These are phyloP conservation scores for Fusarium subglutinans DNA, from an alignment of 2,329 filamentous ascomycete genomes.

Conservation along the genomic window DNA sequence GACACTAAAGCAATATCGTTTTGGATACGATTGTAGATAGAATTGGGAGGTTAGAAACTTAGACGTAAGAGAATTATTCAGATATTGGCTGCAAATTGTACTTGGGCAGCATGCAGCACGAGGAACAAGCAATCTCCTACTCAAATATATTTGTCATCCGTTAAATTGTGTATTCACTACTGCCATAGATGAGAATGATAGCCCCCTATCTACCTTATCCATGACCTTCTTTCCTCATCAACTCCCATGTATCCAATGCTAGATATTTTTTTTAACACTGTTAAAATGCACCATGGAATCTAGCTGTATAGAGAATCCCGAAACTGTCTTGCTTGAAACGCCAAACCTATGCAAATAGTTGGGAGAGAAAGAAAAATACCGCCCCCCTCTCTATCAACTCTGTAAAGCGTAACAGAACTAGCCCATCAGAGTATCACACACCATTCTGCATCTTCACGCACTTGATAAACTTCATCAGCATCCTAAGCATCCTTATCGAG, in stretches of 20 bases:
- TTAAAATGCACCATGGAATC: constrained; percentile 16
- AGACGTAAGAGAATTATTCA: not conserved
- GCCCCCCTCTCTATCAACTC: not conserved
- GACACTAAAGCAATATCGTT: not conserved
- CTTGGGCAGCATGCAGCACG: not conserved
- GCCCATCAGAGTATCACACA: constrained; percentile 3
- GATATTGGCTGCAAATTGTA: not conserved
- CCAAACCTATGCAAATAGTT: constrained; percentile 38
- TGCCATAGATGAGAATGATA: not conserved
- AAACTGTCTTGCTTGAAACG: constrained; percentile 29
- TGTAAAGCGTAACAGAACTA: not conserved
- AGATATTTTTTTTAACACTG: not conserved
- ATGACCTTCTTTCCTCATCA: not conserved
- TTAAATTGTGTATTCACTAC: not conserved
- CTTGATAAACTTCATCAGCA: constrained; percentile 4
- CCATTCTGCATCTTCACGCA: not conserved
- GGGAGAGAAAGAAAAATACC: constrained; percentile 1
- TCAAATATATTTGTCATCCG: not conserved
- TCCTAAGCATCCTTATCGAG: constrained; percentile 64
- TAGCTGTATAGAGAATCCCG: constrained; percentile 15
- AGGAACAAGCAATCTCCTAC: not conserved
- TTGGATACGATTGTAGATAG: not conserved
- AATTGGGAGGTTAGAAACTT: not conserved
- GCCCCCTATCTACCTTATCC: not conserved
- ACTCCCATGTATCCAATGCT: constrained; percentile 4